phyloP scores from a whole-genome alignment of 805 yeast species.

The Starmera dryadoides region DNA sequence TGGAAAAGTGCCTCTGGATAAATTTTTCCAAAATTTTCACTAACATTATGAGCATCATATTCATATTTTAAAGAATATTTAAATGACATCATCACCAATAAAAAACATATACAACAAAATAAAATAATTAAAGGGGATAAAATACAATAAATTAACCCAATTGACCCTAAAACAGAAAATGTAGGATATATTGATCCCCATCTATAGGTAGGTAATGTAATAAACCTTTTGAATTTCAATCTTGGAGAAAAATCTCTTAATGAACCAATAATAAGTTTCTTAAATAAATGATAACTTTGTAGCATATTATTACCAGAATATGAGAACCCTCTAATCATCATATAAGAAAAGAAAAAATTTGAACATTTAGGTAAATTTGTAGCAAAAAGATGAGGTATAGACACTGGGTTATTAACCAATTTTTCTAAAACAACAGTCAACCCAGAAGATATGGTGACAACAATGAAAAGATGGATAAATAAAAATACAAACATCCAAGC shows the following conservation, averaged over 20 bases:
- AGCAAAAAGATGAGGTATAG: conserved; percentile 67
- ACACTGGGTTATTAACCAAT: conserved; percentile 60
- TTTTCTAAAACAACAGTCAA: conserved; percentile 55
- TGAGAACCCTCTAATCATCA: conserved; percentile 68
- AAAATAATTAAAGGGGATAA: conserved; percentile 73
- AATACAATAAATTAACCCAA: conserved; percentile 71
- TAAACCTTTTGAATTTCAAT: conserved; percentile 37
- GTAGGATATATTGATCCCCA: conserved; percentile 83
- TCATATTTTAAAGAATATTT: conserved; percentile 61
- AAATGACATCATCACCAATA: conserved; percentile 53
- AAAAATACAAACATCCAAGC: conserved; percentile 71
- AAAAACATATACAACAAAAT: conserved; percentile 49
- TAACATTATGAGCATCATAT: conserved; percentile 39
- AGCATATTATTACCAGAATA: conserved; percentile 67
- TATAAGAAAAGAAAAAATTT: conserved; percentile 74
- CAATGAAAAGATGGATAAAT: conserved; percentile 77
- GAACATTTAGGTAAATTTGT: conserved; percentile 80
- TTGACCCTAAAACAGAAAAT: conserved; percentile 69
- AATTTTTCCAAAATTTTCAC: conserved; percentile 63
- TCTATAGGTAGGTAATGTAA: conserved; percentile 36
- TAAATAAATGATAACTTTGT: conserved; percentile 45
- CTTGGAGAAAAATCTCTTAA: conserved; percentile 56
- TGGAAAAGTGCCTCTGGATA: conserved; percentile 75
- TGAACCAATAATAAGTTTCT: conserved; percentile 27
- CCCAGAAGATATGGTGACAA: conserved; percentile 81